phyloP scores from a whole-genome alignment of 228 moss, liverwort and hornwort species.

The Sphagnum magellanicum region DNA sequence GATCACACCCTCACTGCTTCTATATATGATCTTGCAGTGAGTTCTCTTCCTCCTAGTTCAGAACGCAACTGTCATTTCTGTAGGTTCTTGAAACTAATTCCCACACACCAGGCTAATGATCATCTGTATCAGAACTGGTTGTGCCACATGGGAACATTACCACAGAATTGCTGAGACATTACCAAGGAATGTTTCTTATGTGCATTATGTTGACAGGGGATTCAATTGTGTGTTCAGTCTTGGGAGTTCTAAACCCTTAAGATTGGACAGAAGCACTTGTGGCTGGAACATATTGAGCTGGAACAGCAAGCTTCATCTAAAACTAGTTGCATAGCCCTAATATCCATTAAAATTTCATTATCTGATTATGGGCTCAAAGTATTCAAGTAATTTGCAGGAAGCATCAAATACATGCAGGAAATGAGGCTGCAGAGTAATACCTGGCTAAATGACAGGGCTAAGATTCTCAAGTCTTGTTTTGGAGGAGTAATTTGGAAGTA shows the following conservation, averaged over 20 bases:
- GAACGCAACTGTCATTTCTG: neutral
- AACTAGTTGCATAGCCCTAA: neutral
- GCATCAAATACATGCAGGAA: neutral
- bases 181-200: too few relatives aligned
- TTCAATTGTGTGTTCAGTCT: too few relatives aligned
- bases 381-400: neutral
- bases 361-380: neutral
- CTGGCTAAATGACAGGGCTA: slow-evolving; percentile 3
- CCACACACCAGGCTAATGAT: too few relatives aligned
- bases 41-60: neutral
- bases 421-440: neutral
- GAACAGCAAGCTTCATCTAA: too few relatives aligned
- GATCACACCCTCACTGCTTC: slow-evolving; percentile 82
- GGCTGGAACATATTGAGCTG: neutral
- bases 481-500: neutral
- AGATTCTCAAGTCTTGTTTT: slow-evolving; percentile 3
- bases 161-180: neutral
- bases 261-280: neutral
- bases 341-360: neutral
- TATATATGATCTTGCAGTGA: slow-evolving; percentile 77
- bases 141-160: neutral
- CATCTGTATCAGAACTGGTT: neutral
- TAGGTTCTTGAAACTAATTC: neutral
- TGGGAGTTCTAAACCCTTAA: neutral
- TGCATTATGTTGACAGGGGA: too few relatives aligned